Base-by-base conservation (phyloP, 768 basidiomycete genomes). In the Pulveroboletus sp. region DNA sequence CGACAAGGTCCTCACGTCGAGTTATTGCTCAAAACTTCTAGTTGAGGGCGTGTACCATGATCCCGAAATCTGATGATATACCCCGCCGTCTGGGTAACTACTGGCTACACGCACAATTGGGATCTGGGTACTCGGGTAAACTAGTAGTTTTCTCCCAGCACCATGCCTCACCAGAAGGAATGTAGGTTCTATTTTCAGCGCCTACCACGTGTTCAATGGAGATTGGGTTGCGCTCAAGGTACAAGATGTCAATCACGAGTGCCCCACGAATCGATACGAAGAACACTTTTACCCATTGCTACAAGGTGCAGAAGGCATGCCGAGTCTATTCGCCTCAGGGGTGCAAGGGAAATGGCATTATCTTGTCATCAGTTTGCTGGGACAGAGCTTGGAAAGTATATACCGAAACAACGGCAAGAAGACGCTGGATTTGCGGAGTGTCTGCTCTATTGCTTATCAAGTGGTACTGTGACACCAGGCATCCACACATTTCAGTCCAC, bases 341-440 rank as follows among this genome's bases (percentile, higher is more conserved):
- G 72, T 78, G 2, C 69, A 78, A 44, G 80, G 77, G 6, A 67
- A 69, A 50, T 85, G 82, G 82, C 79, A 84, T 59, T 85, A 76
- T 65, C 80, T 90, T 35, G 87, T 79, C n/a, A 87, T 90, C 57
- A 84, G 84, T 64, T 69, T 90, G 13, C 76, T 90, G 12, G 87
- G 87, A 13, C 60, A 76, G 19, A 88, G 85, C 60, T 66, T 90
- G 41, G 86, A 90, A 55, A 78, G 60, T 36, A 67, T 90, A 45
- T 78, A 77, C 64, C 73, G 78, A 49, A 72, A 72, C 57, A 76
- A 72, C 49, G 80, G 78, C 33, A 79, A 78, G 61, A 75, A 77
- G 17, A 67, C 68, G 6, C 77, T 90, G 74, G 86, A 87, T 67
- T 60, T 90, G 13, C 74, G 87, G 34, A 86, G 81, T 43, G 84